A percentile compares a stretch with the other conserved stretches of the same genome.
phyloP scores from a whole-genome alignment of 2,329 filamentous ascomycete genomes.

The Fusarium humuli region DNA sequence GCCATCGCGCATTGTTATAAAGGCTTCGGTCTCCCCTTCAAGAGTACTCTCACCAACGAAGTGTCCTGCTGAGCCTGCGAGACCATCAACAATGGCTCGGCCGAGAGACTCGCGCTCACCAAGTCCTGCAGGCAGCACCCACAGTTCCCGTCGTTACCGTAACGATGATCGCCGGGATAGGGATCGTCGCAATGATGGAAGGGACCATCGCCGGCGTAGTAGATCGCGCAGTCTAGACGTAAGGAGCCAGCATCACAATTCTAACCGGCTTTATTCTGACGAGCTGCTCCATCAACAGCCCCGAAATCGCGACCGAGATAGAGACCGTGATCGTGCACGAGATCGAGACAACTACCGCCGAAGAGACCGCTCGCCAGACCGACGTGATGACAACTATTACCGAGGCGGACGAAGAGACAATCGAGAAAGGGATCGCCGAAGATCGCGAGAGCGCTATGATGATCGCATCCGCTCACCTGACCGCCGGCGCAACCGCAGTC shows the following conservation, averaged over 20 bases:
- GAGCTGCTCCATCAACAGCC: slow-evolving; percentile 57
- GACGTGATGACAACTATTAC: slow-evolving; percentile 73
- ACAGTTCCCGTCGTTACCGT: slow-evolving; percentile 75
- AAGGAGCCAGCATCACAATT: slow-evolving; percentile 52
- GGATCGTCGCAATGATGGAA: slow-evolving; percentile 62
- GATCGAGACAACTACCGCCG: slow-evolving; percentile 71
- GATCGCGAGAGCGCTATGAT: slow-evolving; percentile 70
- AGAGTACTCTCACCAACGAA: slow-evolving; percentile 56
- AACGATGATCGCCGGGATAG: slow-evolving; percentile 69
- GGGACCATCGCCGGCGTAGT: slow-evolving; percentile 66
- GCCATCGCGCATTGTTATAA: slow-evolving; percentile 36
- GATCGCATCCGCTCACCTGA: slow-evolving; percentile 70
- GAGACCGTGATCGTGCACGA: slow-evolving; percentile 63
- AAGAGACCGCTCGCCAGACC: slow-evolving; percentile 76
- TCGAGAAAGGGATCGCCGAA: slow-evolving; percentile 68
- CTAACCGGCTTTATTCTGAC: slow-evolving; percentile 55
- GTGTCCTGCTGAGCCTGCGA: slow-evolving; percentile 57
- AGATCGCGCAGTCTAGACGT: slow-evolving; percentile 74
- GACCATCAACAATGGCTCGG: slow-evolving; percentile 67
- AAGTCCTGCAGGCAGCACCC: slow-evolving; percentile 90
- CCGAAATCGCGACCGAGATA: slow-evolving; percentile 69
- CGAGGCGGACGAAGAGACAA: slow-evolving; percentile 70
- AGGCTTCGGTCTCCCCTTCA: slow-evolving; percentile 39
- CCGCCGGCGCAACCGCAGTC: slow-evolving; percentile 70
- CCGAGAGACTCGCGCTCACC: slow-evolving; percentile 83